Conservation (phyloP, 345 rosid species). For the Ceriops zippeliana region DNA sequence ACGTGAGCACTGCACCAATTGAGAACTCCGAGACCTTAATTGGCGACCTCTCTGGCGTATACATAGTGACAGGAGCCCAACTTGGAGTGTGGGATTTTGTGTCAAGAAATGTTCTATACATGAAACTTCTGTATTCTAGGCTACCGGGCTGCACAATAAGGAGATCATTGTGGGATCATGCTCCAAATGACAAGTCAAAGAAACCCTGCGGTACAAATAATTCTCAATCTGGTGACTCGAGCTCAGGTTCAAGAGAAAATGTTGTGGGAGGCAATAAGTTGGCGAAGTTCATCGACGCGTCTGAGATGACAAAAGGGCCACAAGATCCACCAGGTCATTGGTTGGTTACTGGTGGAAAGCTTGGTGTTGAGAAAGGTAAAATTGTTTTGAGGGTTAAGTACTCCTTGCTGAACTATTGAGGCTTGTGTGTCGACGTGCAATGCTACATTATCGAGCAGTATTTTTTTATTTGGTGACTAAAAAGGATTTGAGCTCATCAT, state of each 20-base stretch:
- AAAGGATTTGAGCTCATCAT: conserved; percentile 10
- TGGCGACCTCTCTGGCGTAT: conserved; percentile 51
- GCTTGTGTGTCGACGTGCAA: conserved; percentile 1
- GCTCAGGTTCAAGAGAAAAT: conserved; percentile 30
- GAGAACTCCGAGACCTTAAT: conserved; percentile 57
- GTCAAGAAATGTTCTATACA: conserved; percentile 61
- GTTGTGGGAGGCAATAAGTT: conserved; percentile 36
- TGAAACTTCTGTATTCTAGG: conserved; percentile 67
- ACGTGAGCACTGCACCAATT: conserved; percentile 71
- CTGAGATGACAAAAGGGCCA: conserved; percentile 74
- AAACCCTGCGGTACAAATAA: conserved; percentile 13
- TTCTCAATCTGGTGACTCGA: conserved; percentile 24
- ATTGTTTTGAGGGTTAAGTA: conserved; percentile 63
- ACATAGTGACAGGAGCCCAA: conserved; percentile 71
- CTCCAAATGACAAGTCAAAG: conserved; percentile 41
- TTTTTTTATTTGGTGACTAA: neutral
- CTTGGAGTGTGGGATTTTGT: conserved; percentile 86
- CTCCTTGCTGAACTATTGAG: conserved; percentile 61
- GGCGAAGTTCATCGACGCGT: conserved; percentile 51
- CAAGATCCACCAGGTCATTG: conserved; percentile 74
- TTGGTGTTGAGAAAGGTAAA: conserved; percentile 64
- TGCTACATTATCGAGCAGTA: neutral
- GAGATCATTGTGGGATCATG: conserved; percentile 71
- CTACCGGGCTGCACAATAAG: conserved; percentile 66
- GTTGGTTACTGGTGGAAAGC: conserved; percentile 77